Evolutionary conservation across 352 stramenopile genomes (phyloP).

Genomic region (Saprolegnia parasitica): DNA sequence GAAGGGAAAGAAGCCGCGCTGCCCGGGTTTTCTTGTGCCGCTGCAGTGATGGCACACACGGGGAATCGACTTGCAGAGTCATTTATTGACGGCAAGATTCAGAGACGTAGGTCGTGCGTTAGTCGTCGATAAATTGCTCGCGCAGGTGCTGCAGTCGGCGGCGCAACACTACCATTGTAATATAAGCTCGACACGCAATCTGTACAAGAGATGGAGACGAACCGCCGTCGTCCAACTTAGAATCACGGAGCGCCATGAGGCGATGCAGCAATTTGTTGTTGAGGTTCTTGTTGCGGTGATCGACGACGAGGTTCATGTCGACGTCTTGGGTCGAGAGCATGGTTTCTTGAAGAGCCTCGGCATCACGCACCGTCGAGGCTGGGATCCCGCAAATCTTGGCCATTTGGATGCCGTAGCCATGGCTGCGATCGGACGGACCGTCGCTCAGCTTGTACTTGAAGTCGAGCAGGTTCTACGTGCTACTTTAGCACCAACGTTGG

Average conservation of each 20-base stretch:
- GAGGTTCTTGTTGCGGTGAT: slow-evolving; percentile 21
- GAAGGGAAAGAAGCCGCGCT: too few species aligned
- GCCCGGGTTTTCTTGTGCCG: too few species aligned
- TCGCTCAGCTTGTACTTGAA: slow-evolving; percentile 68
- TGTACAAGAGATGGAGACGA: neutral
- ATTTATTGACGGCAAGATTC: neutral
- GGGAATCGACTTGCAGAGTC: neutral
- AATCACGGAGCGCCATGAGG: slow-evolving; percentile 61
- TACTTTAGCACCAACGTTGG: neutral
- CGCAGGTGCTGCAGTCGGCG: slow-evolving; percentile 64
- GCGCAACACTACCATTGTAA: slow-evolving; percentile 41
- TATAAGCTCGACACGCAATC: neutral
- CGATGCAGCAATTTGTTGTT: slow-evolving; percentile 66
- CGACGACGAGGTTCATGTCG: neutral
- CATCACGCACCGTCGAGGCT: slow-evolving; percentile 50
- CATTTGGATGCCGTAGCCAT: slow-evolving; percentile 81
- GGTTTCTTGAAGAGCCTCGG: slow-evolving; percentile 34
- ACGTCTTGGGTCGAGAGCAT: slow-evolving; percentile 25
- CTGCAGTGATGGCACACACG: too few species aligned
- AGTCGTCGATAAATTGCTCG: slow-evolving; percentile 41
- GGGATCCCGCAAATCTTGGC: slow-evolving; percentile 71
- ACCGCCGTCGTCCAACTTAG: slow-evolving; percentile 56
- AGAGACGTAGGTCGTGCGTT: neutral
- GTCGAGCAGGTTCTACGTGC: slow-evolving; percentile 28
- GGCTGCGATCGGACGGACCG: slow-evolving; percentile 47